Evolutionary conservation across 1,284 basidiomycete species (phyloP).

Genomic region (Tetrapyrgos nigripes): DNA sequence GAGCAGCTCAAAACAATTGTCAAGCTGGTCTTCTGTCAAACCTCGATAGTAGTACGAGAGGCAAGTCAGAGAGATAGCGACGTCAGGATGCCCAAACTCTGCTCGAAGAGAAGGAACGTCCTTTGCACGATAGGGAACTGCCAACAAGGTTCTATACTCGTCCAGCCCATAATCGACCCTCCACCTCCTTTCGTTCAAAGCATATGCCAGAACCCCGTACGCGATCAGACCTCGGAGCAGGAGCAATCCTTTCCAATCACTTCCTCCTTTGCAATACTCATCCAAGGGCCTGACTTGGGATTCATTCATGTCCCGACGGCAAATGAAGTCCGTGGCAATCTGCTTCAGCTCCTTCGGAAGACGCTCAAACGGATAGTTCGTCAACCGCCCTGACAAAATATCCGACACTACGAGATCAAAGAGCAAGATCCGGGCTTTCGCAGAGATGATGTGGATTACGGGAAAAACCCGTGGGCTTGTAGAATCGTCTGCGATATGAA

Average conservation of each 20-base stretch:
- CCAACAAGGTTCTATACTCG: conserved; percentile 48
- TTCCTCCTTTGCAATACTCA: conserved; percentile 53
- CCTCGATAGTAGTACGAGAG: no score
- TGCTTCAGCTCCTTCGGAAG: no score
- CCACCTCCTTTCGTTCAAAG: conserved; percentile 51
- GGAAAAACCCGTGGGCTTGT: conserved; percentile 33
- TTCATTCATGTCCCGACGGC: background rate
- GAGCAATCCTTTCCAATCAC: no score
- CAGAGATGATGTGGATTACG: conserved; percentile 38
- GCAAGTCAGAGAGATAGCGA: conserved; percentile 51
- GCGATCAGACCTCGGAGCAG: conserved; percentile 43
- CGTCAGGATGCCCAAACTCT: conserved; percentile 63
- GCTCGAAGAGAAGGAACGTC: conserved; percentile 56
- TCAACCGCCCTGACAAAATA: conserved; percentile 2
- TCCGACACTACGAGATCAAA: conserved; percentile 19
- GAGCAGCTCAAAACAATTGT: conserved; percentile 45
- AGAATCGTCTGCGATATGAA: conserved; percentile 23
- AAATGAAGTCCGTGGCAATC: no score
- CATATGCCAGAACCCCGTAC: conserved; percentile 47
- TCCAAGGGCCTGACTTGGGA: background rate
- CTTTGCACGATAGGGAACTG: conserved; percentile 61
- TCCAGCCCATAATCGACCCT: conserved; percentile 62
- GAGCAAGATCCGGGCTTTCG: conserved; percentile 28
- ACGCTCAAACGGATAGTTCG: conserved; percentile 43
- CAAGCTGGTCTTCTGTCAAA: conserved; percentile 46